Evolutionary conservation across 2,329 filamentous ascomycete genomes (phyloP).

Genomic region (Aspergillus ibericus): DNA sequence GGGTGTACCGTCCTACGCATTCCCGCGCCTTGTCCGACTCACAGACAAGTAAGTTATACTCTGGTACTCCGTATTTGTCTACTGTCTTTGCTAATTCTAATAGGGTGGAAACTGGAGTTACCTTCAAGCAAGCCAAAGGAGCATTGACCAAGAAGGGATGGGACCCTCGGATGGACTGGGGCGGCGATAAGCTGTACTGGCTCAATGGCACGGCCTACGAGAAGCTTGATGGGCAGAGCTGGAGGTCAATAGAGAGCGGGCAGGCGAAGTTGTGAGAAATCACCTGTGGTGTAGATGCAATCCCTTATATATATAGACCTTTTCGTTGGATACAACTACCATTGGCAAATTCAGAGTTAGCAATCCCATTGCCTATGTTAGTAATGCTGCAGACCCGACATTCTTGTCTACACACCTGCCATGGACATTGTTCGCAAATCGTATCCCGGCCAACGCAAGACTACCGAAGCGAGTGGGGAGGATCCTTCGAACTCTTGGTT

Average conservation of each 20-base stretch:
- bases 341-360: not conserved
- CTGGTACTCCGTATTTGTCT: no score
- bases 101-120: constrained; percentile 48
- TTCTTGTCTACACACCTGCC: not conserved
- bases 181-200: constrained; percentile 46
- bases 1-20: constrained; percentile 49
- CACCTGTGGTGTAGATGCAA: not conserved
- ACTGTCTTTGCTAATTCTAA: not conserved
- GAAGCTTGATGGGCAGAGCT: constrained; percentile 39
- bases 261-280: constrained; percentile 42
- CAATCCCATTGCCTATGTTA: not conserved
- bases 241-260: constrained; percentile 45
- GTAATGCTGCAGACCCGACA: not conserved
- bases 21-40: constrained; percentile 50
- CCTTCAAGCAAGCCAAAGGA: constrained; percentile 52
- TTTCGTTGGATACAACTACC: not conserved
- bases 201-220: constrained; percentile 44
- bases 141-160: constrained; percentile 46
- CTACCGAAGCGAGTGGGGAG: no score
- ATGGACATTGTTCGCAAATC: no score
- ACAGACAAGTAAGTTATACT: constrained; percentile 43
- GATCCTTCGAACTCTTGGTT: not conserved
- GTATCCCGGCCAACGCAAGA: no score
- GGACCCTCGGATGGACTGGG: constrained; percentile 34
- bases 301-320: not conserved